Conservation (phyloP, 495 filamentous ascomycete genomes). For the Podospora pseudocomata region DNA sequence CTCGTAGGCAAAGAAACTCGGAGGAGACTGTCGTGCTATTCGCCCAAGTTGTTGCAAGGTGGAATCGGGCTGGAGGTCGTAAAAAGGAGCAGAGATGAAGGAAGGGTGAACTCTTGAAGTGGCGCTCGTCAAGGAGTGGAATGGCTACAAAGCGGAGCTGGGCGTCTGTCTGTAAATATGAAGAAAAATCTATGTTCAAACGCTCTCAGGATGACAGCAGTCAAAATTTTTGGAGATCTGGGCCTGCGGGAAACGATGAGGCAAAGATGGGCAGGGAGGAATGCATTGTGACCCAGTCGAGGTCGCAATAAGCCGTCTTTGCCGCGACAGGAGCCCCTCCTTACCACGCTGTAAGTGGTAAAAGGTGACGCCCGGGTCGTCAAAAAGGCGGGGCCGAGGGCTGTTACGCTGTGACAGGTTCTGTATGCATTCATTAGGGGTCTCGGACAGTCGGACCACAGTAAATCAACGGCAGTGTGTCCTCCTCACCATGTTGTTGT, state of each 20-base stretch:
- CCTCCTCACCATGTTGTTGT: background rate
- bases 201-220: background rate
- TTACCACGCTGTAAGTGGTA: conserved; percentile 4
- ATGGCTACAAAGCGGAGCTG: background rate
- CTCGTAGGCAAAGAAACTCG: background rate
- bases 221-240: background rate
- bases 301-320: conserved; percentile 6
- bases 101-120: background rate
- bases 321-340: conserved; percentile 1
- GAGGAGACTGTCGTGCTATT: background rate
- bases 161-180: background rate
- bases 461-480: background rate
- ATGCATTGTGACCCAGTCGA: background rate
- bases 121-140: conserved; percentile 3
- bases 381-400: conserved; percentile 7
- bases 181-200: background rate
- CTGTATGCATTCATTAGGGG: conserved; percentile 1
- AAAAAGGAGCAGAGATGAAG: background rate
- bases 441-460: conserved; percentile 1
- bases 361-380: background rate
- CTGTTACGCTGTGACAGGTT: background rate
- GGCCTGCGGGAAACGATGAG: background rate
- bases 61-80: background rate
- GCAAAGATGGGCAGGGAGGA: conserved; percentile 1
- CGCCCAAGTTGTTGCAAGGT: background rate